phyloP scores from a whole-genome alignment of 768 basidiomycete genomes.

The Leccinum longicurvipes region DNA sequence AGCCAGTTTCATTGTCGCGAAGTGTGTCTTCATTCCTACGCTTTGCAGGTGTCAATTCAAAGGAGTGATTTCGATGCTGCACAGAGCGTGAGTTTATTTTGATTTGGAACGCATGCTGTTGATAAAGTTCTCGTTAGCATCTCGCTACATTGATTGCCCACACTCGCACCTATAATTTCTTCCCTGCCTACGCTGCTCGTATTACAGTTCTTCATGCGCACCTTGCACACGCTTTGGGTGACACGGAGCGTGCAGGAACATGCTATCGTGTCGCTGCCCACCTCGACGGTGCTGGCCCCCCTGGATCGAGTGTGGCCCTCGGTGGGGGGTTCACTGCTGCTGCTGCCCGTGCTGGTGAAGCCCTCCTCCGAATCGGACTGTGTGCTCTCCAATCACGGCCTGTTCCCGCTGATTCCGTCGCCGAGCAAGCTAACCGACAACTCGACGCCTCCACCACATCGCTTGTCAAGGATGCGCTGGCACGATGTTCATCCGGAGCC shows the following conservation, averaged over 20 bases:
- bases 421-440: constrained; percentile 5
- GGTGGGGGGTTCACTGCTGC: constrained; percentile 41
- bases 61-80: constrained; percentile 67
- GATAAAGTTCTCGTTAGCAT: constrained; percentile 18
- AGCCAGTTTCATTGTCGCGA: constrained; percentile 13
- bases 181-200: constrained; percentile 52
- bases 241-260: constrained; percentile 48
- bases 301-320: constrained; percentile 16
- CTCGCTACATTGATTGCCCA: constrained; percentile 56
- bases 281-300: constrained; percentile 36
- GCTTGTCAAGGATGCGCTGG: constrained; percentile 26
- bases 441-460: constrained; percentile 17
- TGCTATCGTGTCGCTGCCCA: constrained; percentile 64
- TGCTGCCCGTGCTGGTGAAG: constrained; percentile 51
- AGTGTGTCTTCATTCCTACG: neutral
- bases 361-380: constrained; percentile 49
- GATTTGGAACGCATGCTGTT: neutral
- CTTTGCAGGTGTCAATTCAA: constrained; percentile 55
- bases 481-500: constrained; percentile 21
- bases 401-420: neutral
- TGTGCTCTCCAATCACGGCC: constrained; percentile 5
- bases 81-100: constrained; percentile 42
- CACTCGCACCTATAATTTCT: constrained; percentile 56
- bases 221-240: constrained; percentile 64
- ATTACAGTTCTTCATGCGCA: constrained; percentile 70